Evolutionary conservation across 31 red algal genomes (phyloP), one percentile per base, ranked within the genome.

Genomic region (Endocladia muricata): DNA sequence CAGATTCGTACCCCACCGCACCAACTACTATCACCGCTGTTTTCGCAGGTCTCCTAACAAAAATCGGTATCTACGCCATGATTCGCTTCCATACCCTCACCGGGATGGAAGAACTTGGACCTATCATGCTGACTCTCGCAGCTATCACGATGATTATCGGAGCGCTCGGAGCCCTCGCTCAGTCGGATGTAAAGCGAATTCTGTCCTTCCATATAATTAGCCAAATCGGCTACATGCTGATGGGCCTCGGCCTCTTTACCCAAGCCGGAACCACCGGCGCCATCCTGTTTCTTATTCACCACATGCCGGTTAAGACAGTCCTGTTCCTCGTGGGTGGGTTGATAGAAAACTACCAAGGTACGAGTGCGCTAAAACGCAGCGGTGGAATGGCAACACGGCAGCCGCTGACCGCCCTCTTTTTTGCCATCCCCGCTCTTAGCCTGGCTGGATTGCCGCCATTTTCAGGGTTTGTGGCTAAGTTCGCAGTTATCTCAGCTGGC

Each of bases 41-140:
- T 63, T 63, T 63, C 26, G 59, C 13, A 9, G 59, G 13, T 9
- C 28, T 63, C 11, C 59, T 63, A 28, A 63, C 59, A 23, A 63
- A 63, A 63, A 23, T 63, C 26, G 59, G 59, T 9, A 23, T 63
- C 28, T 63, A 63, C 59, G 59, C 59, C 13, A 11, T 63, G 15
- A 9, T 63, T 9, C 59, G 59, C 26, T 11, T 63, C 59, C 9
- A 21, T 23, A 63, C 59, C 13, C 19, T 31, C 59, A 28, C 26
- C 28, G 28, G 15, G 13, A 21, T 11, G 19, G 28, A 21, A 19
- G n/a, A n/a, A n/a, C n/a, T n/a, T n/a, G n/a, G n/a, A n/a, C n/a
- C n/a, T n/a, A 63, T 63, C 26, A 9, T 63, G 59, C 9, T 63
- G 26, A 21, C 15, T 11, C 13, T 9, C 15, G 19, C 59, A 21